phyloP scores from a whole-genome alignment of 306 rosid genomes.

The Prunus mira region DNA sequence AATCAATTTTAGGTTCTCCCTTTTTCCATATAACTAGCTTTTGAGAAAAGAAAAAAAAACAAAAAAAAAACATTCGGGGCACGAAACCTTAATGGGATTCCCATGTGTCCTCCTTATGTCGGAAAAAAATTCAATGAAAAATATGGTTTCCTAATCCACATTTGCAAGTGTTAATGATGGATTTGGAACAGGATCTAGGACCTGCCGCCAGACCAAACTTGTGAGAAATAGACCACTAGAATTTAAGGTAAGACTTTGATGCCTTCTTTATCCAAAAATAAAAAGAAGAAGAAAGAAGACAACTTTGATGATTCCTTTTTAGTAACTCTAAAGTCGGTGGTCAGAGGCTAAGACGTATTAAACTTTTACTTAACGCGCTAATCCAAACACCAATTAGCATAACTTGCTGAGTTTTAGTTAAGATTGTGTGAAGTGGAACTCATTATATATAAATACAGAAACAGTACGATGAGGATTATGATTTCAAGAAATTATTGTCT shows the following conservation, averaged over 20 bases:
- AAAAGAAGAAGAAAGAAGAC: not conserved
- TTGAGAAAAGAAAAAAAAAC: not conserved
- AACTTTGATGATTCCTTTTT: not conserved
- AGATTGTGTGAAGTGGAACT: no score
- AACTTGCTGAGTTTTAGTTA: no score
- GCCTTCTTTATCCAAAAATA: not conserved
- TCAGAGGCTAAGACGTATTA: not conserved
- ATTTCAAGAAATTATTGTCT: no score
- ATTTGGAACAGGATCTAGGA: not conserved
- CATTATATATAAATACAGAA: no score
- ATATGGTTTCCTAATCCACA: slow-evolving; percentile 1
- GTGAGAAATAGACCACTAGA: not conserved
- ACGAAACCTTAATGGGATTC: not conserved
- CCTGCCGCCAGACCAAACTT: slow-evolving; percentile 11
- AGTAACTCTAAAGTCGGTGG: slow-evolving; percentile 12
- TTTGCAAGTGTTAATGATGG: not conserved
- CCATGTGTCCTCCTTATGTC: not conserved
- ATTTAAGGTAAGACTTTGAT: not conserved
- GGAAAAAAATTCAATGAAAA: not conserved
- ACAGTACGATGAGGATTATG: no score
- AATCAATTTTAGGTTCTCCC: not conserved
- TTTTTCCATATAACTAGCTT: not conserved
- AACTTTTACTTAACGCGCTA: not conserved
- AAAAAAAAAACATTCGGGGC: not conserved
- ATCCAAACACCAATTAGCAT: not conserved